A percentile compares a stretch with the other conserved stretches of the same genome.
Conservation (phyloP, 2,329 filamentous ascomycete genomes). For the Aspergillus udagawae region DNA sequence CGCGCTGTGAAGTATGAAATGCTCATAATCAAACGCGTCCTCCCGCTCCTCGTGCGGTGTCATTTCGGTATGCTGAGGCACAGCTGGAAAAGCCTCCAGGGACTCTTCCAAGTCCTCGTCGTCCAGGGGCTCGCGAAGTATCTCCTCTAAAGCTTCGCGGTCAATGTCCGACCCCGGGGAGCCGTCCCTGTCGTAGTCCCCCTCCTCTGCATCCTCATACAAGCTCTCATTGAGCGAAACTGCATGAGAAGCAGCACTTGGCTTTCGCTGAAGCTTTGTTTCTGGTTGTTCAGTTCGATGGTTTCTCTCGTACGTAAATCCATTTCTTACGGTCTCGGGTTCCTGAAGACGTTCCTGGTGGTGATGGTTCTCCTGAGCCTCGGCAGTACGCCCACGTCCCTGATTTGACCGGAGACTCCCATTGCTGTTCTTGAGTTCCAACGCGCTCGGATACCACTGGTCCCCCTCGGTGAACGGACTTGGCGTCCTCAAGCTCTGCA, state of each 20-base stretch:
- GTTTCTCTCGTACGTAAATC: conserved; percentile 1
- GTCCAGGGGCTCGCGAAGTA: conserved; percentile 47
- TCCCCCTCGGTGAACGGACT: conserved; percentile 77
- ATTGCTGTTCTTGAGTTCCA: conserved; percentile 33
- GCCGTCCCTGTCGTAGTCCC: conserved; percentile 29
- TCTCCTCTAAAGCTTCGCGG: conserved; percentile 54
- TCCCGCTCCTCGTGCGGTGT: conserved; percentile 86
- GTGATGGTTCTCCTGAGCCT: conserved; percentile 18
- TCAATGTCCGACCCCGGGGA: conserved; percentile 52
- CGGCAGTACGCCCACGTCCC: conserved; percentile 33
- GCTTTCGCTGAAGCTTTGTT: conserved; percentile 1
- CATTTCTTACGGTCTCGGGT: conserved; percentile 7
- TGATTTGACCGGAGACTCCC: conserved; percentile 33
- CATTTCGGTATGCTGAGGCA: conserved; percentile 47
- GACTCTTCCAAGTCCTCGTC: conserved; percentile 31
- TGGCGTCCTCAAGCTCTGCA: conserved; percentile 69
- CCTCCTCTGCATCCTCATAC: conserved; percentile 43
- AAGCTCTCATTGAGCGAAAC: conserved; percentile 28
- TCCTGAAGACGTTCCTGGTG: conserved; percentile 20
- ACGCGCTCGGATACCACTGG: conserved; percentile 47
- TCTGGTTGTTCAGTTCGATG: conserved; percentile 5
- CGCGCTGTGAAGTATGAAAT: conserved; percentile 91
- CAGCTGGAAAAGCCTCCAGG: conserved; percentile 31
- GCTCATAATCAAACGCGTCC: conserved; percentile 94
- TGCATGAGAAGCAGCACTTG: conserved; percentile 6